Evolutionary conservation across 2,329 filamentous ascomycete genomes (phyloP).

Genomic region (Aspergillus sp.): DNA sequence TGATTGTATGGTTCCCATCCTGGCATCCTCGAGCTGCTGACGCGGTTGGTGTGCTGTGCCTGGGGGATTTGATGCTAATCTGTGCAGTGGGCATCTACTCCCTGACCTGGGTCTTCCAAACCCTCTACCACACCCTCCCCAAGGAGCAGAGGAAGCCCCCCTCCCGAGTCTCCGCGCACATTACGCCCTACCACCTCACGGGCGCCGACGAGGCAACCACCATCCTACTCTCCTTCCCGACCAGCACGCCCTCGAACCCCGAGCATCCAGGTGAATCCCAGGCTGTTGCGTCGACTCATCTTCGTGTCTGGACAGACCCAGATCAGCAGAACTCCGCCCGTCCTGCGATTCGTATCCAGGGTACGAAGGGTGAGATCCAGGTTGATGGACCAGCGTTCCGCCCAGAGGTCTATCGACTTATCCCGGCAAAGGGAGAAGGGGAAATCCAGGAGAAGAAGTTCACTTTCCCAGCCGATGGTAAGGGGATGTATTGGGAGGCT

Average conservation of each 20-base stretch:
- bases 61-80: neutral
- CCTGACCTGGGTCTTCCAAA: conserved; percentile 89
- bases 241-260: conserved; percentile 50
- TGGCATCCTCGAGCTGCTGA: neutral
- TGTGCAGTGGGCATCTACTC: conserved; percentile 77
- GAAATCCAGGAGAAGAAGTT: conserved; percentile 48
- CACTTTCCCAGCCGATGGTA: conserved; percentile 62
- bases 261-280: conserved; percentile 58
- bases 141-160: conserved; percentile 67
- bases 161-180: conserved; percentile 65
- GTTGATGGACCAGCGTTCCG: conserved; percentile 73
- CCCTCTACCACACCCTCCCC: conserved; percentile 78
- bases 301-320: conserved; percentile 66
- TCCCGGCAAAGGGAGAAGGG: conserved; percentile 57
- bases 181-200: conserved; percentile 72
- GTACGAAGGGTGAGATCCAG: conserved; percentile 80
- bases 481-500: conserved; percentile 89
- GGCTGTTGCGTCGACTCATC: conserved; percentile 70
- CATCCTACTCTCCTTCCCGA: conserved; percentile 76
- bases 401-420: conserved; percentile 68
- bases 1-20: conserved; percentile 58
- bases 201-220: conserved; percentile 79
- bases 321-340: conserved; percentile 63
- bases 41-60: neutral
- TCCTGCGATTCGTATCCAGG: conserved; percentile 78